Base-by-base conservation (phyloP, 768 basidiomycete genomes). In the Agaricus sinodeliciosus region DNA sequence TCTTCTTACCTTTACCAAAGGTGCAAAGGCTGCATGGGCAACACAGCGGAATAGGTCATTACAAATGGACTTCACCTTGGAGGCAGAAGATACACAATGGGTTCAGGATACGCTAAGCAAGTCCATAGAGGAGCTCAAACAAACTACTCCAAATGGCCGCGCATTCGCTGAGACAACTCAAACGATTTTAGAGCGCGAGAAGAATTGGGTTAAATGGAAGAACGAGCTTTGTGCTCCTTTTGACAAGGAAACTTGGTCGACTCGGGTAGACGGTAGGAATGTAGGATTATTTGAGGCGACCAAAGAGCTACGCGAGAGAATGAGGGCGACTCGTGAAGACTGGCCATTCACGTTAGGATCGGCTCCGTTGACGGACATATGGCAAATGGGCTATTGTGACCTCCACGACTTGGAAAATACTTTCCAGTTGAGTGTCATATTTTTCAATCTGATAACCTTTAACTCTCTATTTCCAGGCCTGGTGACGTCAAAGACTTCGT, bases 191-290 rank as follows among this genome's bases (percentile, higher is more conserved):
- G 84, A 89, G 58, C 76, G 91, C 47, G 92, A 94, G 68, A 84
- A 81, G 64, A 93, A 91, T 61, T 94, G 92, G 92, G 81, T 90
- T 3, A 81, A 78, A 57, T 94, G 90, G 91, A 94, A 94, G 70
- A 88, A 87, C 57, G 84, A 88, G 39, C 66, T 86, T 2, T 94
- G 91, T 63, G 71, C 80, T 13, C 79, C 85, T 3, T 93, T 94
- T 61, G 88, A 90, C 63, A 84, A 83, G 59, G 82, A 82, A 36
- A 74, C 86, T 4, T 81, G 84, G 78, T 69, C 78, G 46, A 56
- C 81, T 27, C 70, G 76, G 48, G 79, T 72, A 3, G 65, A 67
- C 31, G 31, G 6, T 11, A 31, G 11, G 59, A 76, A 73, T 48
- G 72, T 80, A 19, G 80, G 78, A 12, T 62, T 90, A 35, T 78